Percentiles rank a stretch among this genome's conserved stretches.
These are phyloP conservation scores for Penicillium sp. DNA, from an alignment of 2,329 filamentous ascomycete species.

Conservation along the genomic window DNA sequence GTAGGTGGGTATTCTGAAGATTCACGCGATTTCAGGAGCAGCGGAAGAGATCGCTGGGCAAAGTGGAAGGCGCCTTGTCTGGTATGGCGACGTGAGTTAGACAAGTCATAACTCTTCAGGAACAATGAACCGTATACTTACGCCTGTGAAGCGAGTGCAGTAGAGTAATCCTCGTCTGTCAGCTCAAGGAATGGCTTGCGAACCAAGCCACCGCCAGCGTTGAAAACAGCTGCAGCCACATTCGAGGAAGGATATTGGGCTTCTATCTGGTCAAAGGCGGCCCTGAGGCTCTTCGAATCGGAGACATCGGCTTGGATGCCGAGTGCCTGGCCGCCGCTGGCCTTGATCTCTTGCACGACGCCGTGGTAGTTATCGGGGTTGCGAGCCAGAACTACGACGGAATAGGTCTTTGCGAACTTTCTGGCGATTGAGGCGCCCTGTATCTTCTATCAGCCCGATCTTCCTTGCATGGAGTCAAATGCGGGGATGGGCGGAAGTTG, in stretches of 20 bases:
- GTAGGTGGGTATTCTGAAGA: conserved; percentile 63
- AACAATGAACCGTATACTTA: conserved; percentile 27
- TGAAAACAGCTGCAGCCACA: conserved; percentile 57
- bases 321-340: conserved; percentile 55
- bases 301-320: conserved; percentile 60
- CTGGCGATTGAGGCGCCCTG: conserved; percentile 57
- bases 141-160: conserved; percentile 50
- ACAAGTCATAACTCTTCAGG: neutral
- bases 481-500: neutral
- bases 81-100: neutral
- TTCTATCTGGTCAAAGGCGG: conserved; percentile 53
- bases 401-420: conserved; percentile 56
- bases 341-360: conserved; percentile 58
- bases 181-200: conserved; percentile 61
- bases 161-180: conserved; percentile 55
- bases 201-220: conserved; percentile 55
- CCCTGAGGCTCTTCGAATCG: conserved; percentile 50
- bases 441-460: conserved; percentile 40
- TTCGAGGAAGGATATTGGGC: conserved; percentile 48
- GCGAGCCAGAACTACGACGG: conserved; percentile 57
- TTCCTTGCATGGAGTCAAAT: neutral
- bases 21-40: conserved; percentile 59
- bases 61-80: conserved; percentile 68
- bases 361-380: conserved; percentile 55
- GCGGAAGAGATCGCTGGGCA: conserved; percentile 66